Evolutionary conservation across 129 eudicot species (phyloP).

Genomic region (Helichrysum umbraculigerum): DNA sequence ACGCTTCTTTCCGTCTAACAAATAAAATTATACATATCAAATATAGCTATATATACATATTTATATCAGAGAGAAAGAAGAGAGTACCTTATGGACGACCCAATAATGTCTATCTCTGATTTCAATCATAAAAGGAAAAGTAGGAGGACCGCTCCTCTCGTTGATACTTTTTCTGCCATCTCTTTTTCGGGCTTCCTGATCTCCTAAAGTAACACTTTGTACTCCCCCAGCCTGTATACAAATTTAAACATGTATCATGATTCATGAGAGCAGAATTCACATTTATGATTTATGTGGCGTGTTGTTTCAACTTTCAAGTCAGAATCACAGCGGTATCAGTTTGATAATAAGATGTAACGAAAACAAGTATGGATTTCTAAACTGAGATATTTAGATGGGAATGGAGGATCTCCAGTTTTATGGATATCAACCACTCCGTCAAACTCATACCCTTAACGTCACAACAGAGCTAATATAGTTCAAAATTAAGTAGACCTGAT

Average conservation of each 20-base stretch:
- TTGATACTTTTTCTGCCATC: constrained; percentile 56
- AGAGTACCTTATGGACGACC: constrained; percentile 69
- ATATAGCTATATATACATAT: neutral
- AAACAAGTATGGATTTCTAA: too few species aligned
- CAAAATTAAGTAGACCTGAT: neutral
- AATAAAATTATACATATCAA: neutral
- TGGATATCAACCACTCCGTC: neutral
- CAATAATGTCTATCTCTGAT: constrained; percentile 77
- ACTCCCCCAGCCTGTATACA: constrained; percentile 69
- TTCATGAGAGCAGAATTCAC: constrained; percentile 9
- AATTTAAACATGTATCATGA: constrained; percentile 2
- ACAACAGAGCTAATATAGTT: neutral
- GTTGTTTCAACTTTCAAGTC: neutral
- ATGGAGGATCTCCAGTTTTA: neutral
- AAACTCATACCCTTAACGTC: neutral
- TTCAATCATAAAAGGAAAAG: constrained; percentile 76
- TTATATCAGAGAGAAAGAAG: neutral
- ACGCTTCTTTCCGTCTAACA: constrained; percentile 70
- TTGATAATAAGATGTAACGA: neutral
- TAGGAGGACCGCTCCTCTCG: constrained; percentile 58
- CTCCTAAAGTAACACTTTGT: constrained; percentile 57
- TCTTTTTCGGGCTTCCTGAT: constrained; percentile 65
- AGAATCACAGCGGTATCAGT: neutral
- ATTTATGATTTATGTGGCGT: neutral
- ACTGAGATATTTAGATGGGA: too few species aligned